Evolutionary conservation across 1,139 yeast genomes (phyloP), one percentile per base, ranked within the genome.

Genomic region (Saccharomycopsis hybrid): DNA sequence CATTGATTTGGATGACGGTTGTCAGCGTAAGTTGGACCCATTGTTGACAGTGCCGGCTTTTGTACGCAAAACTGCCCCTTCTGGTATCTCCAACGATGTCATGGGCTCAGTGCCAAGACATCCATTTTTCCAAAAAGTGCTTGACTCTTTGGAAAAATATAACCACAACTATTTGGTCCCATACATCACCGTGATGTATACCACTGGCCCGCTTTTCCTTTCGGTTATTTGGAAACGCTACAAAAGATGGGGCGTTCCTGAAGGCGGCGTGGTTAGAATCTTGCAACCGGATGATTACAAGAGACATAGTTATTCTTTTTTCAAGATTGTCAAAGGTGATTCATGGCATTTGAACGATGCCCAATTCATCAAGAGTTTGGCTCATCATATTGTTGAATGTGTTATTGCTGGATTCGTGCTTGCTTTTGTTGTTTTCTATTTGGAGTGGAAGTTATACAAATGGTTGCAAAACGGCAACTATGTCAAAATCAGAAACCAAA

Each of bases 311-410:
- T 63, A 73, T 59, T 76, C 90, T 3, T 87, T 84, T 62, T 86
- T 87, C 66, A 72, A 79, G 46, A 82, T 85, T 50, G 74, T 87
- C 0, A 76, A 78, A 47, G 96, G 96, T 42, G 84, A 92, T 2
- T 84, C 94, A 31, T 88, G 96, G 96, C 96, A 88, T 65, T 67
- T 80, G 61, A 87, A 82, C 58, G 96, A 87, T 65, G 95, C 96
- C 29, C 74, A 79, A 54, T 78, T 85, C 62, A 77, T 87, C 63
- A 80, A 85, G 60, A 69, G 78, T 8, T 69, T 87, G 67, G 86
- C 85, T 30, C 73, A 77, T 56, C 95, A 87, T 65, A 76, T 86
- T 56, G 73, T 79, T 8, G 66, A 83, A 46, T 83, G 89, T 25
- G 85, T 86, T 1, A 63, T 84, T 43, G 78, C 77, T 8, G 94